Evolutionary conservation across 208 protist species (phyloP), one percentile per base, ranked within the genome.

Genomic region (Leishmania turanica): DNA sequence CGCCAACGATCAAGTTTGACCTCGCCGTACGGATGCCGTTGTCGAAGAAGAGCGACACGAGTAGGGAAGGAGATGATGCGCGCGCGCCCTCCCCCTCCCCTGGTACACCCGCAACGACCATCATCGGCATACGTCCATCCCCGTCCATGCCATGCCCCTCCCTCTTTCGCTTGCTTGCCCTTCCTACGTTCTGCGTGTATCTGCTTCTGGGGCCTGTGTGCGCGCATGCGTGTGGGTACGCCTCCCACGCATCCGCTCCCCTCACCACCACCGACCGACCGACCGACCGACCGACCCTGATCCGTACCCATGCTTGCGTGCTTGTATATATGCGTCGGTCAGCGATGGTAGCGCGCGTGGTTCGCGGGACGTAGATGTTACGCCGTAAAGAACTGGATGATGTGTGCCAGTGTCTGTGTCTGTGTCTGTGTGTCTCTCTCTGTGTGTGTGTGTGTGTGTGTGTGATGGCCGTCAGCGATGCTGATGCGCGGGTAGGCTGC

Each of bases 1-100:
- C 7, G 74, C 81, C 34, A 86, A 83, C 34, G 81, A 87, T 15
- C 45, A 19, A 0, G 13, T 21, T 42, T 77, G 27, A 64, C 21
- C 24, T 49, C 15, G 19, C 27, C 15, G 1, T 27, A 7, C 7
- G 0, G 11, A 11, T 51, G 9, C 45, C 9, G 49, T 4, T 58
- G 49, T 9, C 4, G 40, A 42, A 51, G 40, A 42, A 72, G 40
- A 7, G 7, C 21, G 9, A 17, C 42, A 49, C 68, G 34, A 49
- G 68, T 27, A 40, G 31, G 62, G 31, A 7, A 31, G n/a, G n/a
- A 2, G 58, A 13, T 31, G 8, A 31, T 31, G 54, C 19, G 21
- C 54, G 54, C 54, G 58, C 27, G 24, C 11, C 27, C 24, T n/a
- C 27, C 58, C 27, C 24, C 42, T 45, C 42, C 42, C 42, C 5